Evolutionary conservation across 805 yeast genomes (phyloP).

Genomic region (Suhomyces canberraensis): DNA sequence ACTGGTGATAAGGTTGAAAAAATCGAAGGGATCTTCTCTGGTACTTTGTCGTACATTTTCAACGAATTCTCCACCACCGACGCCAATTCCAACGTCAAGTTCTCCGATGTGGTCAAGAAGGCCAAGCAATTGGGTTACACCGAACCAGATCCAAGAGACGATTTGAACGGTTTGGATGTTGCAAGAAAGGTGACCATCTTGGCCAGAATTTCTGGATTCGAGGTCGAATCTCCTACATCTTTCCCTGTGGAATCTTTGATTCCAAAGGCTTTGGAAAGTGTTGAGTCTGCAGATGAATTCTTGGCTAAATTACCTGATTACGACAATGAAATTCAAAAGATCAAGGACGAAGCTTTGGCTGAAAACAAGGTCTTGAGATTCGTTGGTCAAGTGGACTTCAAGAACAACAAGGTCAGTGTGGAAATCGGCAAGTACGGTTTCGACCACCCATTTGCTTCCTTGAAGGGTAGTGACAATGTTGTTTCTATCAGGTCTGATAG

Average conservation of each 20-base stretch:
- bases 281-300: constrained; percentile 72
- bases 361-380: constrained; percentile 88
- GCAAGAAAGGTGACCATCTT: constrained; percentile 97
- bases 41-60: constrained; percentile 92
- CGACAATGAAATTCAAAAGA: constrained; percentile 73
- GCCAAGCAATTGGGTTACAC: constrained; percentile 95
- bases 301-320: constrained; percentile 75
- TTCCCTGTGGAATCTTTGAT: constrained; percentile 94
- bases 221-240: constrained; percentile 81
- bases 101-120: constrained; percentile 82
- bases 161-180: constrained; percentile 94
- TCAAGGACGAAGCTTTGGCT: constrained; percentile 76
- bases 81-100: constrained; percentile 57
- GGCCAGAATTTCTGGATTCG: constrained; percentile 86
- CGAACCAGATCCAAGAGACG: constrained; percentile 99
- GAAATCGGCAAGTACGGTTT: constrained; percentile 83
- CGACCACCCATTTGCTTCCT: constrained; percentile 92
- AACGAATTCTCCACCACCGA: constrained; percentile 80
- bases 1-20: constrained; percentile 92
- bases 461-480: constrained; percentile 95
- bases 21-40: constrained; percentile 95
- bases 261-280: constrained; percentile 78
- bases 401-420: constrained; percentile 67
- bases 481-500: constrained; percentile 88
- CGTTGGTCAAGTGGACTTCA: constrained; percentile 85